Evolutionary conservation across 768 basidiomycete species (phyloP), one percentile per base, ranked within the genome.

Genomic region (Xerocomellus amylosporus): DNA sequence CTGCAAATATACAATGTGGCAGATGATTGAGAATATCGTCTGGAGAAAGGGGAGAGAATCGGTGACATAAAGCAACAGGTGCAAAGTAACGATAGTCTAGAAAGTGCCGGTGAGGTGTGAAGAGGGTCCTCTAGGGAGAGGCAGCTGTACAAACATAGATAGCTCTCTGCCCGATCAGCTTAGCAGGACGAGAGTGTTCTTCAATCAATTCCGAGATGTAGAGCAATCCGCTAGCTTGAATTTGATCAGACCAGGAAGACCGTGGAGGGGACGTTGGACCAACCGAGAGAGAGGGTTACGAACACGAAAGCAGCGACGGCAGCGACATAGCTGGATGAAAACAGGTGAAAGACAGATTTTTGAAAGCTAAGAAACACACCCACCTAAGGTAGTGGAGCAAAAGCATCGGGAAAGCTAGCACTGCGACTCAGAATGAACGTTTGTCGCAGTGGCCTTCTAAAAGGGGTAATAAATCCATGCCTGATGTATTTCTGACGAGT

Each of bases 201-300:
- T 98, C 96, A 58, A 98, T 98, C 31, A 98, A 71, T 69, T 98
- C 96, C 2, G 95, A 94, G 31, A 96, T 75, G 78, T 96, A 98
- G 51, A 98, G 74, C 42, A 98, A 76, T 8, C 95, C 96, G 72
- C 91, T 95, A 46, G 96, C 96, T 96, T 68, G 13, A 55, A 22
- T 44, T 30, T 2, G 53, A 45, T 64, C 39, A 58, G 59, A 40
- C 38, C 14, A 20, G 52, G 41, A 28, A n/a, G 45, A 22, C 3
- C 33, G 43, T 43, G 46, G 41, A 28, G 51, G 14, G 30, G 45
- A 56, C 22, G 26, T 0, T n/a, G 44, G 40, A 74, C 83, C 46
- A 49, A 93, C 94, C 94, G 48, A 98, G 77, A 10, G 92, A 93
- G 39, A 98, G 78, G 1, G 90, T 93, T n/a, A 94, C 85, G 62